These are phyloP conservation scores for Pilaira anomala DNA, from an alignment of 192 early-diverging fungal species.

Conservation along the genomic window DNA sequence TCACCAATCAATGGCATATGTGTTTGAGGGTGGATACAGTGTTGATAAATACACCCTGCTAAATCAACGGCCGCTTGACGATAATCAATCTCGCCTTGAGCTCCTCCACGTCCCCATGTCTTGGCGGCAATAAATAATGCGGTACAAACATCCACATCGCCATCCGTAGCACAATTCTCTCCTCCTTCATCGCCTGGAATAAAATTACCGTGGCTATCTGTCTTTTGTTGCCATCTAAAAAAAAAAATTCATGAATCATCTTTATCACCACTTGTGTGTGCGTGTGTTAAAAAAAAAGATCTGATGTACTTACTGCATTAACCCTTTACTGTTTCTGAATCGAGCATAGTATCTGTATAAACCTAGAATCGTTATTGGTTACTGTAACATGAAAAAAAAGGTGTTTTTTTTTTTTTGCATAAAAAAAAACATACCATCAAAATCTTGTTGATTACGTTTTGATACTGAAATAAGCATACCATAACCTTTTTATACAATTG, in stretches of 20 bases:
- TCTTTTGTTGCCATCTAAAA: conserved; percentile 49
- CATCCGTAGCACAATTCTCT: conserved; percentile 50
- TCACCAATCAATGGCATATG: conserved; percentile 51
- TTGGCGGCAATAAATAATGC: conserved; percentile 47
- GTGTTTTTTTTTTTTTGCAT: not conserved
- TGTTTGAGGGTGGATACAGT: conserved; percentile 48
- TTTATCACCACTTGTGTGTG: too few relatives aligned
- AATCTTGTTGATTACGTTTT: conserved; percentile 51
- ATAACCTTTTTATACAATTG: conserved; percentile 36
- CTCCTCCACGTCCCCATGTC: conserved; percentile 42
- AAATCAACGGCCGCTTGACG: conserved; percentile 39
- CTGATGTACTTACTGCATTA: conserved; percentile 35
- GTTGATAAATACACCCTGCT: conserved; percentile 45
- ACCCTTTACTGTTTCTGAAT: conserved; percentile 45
- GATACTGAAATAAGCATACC: conserved; percentile 53
- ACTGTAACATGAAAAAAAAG: too few relatives aligned
- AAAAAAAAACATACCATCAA: conserved; percentile 37
- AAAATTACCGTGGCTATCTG: conserved; percentile 31
- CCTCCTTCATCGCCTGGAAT: conserved; percentile 48
- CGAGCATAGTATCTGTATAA: conserved; percentile 47
- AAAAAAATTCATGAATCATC: too few relatives aligned
- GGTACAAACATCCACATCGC: conserved; percentile 54
- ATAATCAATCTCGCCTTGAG: conserved; percentile 41
- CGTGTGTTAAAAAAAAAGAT: not conserved
- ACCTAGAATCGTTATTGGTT: conserved; percentile 2